Conservation (phyloP, 2,329 filamentous ascomycete genomes). For the Diaporthe ampelina region DNA sequence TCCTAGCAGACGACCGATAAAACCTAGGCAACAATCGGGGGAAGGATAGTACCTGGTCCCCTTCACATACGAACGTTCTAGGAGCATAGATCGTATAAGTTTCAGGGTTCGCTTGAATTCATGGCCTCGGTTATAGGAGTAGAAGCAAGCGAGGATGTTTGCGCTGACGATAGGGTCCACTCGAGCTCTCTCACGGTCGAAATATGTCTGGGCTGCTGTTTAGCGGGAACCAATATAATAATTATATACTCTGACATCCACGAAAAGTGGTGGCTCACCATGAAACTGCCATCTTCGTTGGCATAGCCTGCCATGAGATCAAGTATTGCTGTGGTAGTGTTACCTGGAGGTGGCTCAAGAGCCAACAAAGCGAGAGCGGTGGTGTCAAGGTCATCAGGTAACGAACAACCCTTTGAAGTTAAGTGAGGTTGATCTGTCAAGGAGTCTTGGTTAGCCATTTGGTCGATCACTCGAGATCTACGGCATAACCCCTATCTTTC, state of each 20-base stretch:
- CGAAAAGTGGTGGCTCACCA: background rate
- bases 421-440: conserved; percentile 42
- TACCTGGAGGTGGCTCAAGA: conserved; percentile 42
- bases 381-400: conserved; percentile 53
- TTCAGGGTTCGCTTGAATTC: conserved; percentile 46
- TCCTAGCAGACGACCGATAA: too few species aligned
- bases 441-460: conserved; percentile 1
- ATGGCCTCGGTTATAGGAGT: conserved; percentile 46
- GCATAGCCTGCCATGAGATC: too few species aligned
- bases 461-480: background rate
- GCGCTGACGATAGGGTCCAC: conserved; percentile 49
- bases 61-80: conserved; percentile 48
- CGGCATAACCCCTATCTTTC: too few species aligned
- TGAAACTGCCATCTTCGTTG: too few species aligned
- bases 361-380: conserved; percentile 50
- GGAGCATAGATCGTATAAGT: conserved; percentile 45
- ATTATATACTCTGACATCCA: conserved; percentile 30
- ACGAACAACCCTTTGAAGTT: conserved; percentile 43
- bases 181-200: conserved; percentile 47
- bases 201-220: conserved; percentile 48
- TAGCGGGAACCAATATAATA: background rate
- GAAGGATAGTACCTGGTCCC: conserved; percentile 46
- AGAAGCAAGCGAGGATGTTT: conserved; percentile 52
- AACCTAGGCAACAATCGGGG: too few species aligned
- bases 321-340: conserved; percentile 16